phyloP scores from a whole-genome alignment of 345 rosid species.

The Citrus unshiu region DNA sequence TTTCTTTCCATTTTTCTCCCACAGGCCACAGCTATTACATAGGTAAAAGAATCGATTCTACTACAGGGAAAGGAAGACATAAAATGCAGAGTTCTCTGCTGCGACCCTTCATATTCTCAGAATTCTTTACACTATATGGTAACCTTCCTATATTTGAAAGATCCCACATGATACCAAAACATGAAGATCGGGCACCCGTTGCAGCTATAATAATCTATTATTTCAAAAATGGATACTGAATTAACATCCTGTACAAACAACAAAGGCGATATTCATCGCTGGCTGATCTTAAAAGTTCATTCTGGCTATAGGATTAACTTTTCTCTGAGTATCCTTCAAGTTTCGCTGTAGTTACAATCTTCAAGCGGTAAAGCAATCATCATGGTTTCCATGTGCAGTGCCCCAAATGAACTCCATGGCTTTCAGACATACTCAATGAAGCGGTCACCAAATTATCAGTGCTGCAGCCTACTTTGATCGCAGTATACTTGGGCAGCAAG shows the following conservation, averaged over 20 bases:
- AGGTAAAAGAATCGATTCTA: background rate
- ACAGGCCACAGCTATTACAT: background rate
- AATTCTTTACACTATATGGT: background rate
- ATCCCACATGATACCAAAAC: background rate
- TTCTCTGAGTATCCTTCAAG: background rate
- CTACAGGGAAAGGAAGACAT: background rate
- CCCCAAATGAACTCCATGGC: slow-evolving; percentile 1
- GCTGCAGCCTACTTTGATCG: background rate
- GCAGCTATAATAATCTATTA: background rate
- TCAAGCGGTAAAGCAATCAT: background rate
- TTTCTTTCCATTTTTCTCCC: too few species aligned
- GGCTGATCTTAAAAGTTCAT: background rate
- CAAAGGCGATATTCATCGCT: background rate
- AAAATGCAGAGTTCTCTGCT: too few species aligned
- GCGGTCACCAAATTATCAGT: background rate
- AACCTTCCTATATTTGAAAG: background rate
- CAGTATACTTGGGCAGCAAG: background rate
- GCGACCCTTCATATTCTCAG: background rate
- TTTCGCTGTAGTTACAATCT: background rate
- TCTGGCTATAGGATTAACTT: background rate
- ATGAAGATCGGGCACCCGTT: background rate
- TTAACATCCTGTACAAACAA: background rate
- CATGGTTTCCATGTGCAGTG: background rate
- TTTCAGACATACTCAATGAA: background rate
- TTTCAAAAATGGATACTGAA: background rate